Evolutionary conservation across 768 basidiomycete genomes (phyloP).

Genomic region (Panellus pusillus): DNA sequence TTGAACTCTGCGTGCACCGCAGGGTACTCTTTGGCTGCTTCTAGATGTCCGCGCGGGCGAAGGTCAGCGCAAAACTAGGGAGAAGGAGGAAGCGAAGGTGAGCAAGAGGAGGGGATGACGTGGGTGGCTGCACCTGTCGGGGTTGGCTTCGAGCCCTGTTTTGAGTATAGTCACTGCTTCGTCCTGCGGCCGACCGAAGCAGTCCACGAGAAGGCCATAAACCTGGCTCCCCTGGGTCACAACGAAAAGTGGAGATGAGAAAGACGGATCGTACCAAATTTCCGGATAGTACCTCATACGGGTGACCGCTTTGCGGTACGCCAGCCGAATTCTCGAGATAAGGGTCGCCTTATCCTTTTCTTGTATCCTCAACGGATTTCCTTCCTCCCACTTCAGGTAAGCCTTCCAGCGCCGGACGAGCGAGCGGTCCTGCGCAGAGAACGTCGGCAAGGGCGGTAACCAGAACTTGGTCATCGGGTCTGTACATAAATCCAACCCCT

Average conservation of each 20-base stretch:
- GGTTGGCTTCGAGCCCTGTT: slow-evolving; percentile 86
- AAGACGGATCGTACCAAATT: slow-evolving; percentile 65
- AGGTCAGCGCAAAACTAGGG: slow-evolving; percentile 28
- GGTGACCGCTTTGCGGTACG: slow-evolving; percentile 86
- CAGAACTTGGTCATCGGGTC: slow-evolving; percentile 48
- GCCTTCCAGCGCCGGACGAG: slow-evolving; percentile 86
- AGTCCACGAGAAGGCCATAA: slow-evolving; percentile 86
- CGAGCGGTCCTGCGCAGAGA: slow-evolving; percentile 68
- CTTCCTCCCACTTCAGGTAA: slow-evolving; percentile 94
- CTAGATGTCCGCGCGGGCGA: slow-evolving; percentile 80
- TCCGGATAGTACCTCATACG: slow-evolving; percentile 95
- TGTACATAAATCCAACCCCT: slow-evolving; percentile 50
- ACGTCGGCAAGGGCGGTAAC: slow-evolving; percentile 71
- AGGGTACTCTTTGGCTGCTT: slow-evolving; percentile 44
- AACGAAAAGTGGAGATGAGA: neutral
- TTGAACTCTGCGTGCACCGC: slow-evolving; percentile 75
- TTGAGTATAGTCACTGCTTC: slow-evolving; percentile 81
- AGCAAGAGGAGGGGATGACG: too few species aligned
- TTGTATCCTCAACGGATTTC: slow-evolving; percentile 90
- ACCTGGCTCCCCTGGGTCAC: slow-evolving; percentile 49
- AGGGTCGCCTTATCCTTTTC: slow-evolving; percentile 73
- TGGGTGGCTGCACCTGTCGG: slow-evolving; percentile 74
- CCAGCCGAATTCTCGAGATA: slow-evolving; percentile 70
- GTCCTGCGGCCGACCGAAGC: slow-evolving; percentile 72
- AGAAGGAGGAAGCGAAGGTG: too few species aligned